Evolutionary conservation across 2,329 filamentous ascomycete species (phyloP).

Genomic region (Alternaria angustiovoidea): DNA sequence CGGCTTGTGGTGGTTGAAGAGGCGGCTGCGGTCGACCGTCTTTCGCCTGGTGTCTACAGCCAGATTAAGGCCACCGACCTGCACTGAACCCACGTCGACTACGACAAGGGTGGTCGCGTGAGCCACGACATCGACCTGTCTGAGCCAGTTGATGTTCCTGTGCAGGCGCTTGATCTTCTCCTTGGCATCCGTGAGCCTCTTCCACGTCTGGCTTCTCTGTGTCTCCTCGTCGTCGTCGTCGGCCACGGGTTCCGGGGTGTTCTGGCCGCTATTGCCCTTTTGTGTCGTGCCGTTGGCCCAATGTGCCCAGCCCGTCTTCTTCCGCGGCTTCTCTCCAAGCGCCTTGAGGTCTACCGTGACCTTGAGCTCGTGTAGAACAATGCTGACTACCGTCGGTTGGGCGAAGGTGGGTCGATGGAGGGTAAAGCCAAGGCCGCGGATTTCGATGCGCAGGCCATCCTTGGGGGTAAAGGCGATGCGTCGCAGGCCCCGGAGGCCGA

Average conservation of each 20-base stretch:
- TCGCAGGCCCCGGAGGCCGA: slow-evolving; percentile 91
- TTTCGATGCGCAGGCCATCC: slow-evolving; percentile 88
- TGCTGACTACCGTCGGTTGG: slow-evolving; percentile 94
- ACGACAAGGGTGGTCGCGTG: slow-evolving; percentile 80
- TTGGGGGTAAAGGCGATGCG: slow-evolving; percentile 88
- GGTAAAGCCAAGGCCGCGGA: slow-evolving; percentile 86
- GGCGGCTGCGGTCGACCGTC: slow-evolving; percentile 87
- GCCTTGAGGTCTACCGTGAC: slow-evolving; percentile 81
- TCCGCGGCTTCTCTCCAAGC: slow-evolving; percentile 56
- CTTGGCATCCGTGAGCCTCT: slow-evolving; percentile 77
- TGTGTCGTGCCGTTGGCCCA: slow-evolving; percentile 43
- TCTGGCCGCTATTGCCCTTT: slow-evolving; percentile 27
- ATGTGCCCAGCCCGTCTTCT: slow-evolving; percentile 40
- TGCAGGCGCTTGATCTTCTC: slow-evolving; percentile 88
- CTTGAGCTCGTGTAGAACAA: slow-evolving; percentile 84
- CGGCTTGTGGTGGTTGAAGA: slow-evolving; percentile 74
- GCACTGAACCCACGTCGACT: slow-evolving; percentile 81
- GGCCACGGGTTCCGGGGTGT: slow-evolving; percentile 27
- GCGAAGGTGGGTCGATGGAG: slow-evolving; percentile 95
- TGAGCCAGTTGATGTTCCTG: slow-evolving; percentile 84
- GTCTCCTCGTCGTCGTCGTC: slow-evolving; percentile 47
- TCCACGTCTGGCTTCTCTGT: slow-evolving; percentile 78
- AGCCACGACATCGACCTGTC: slow-evolving; percentile 87
- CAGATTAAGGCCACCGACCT: slow-evolving; percentile 83
- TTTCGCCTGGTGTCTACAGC: slow-evolving; percentile 91